phyloP scores from a whole-genome alignment of 345 rosid species.

The Cochlearia excelsa region DNA sequence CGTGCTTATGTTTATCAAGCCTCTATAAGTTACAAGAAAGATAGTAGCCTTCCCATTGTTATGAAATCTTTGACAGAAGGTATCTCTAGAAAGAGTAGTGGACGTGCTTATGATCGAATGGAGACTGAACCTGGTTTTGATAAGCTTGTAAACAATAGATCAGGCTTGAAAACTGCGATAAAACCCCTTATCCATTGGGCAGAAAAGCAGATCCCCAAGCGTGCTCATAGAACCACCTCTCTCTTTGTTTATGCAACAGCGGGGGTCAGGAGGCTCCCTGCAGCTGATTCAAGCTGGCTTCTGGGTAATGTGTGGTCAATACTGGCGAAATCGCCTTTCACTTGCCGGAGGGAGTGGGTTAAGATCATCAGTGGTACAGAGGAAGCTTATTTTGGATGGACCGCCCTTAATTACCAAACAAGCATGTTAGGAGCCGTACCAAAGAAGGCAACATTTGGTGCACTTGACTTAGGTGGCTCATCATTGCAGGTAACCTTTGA shows the following conservation, averaged over 20 bases:
- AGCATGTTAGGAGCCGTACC: constrained; percentile 63
- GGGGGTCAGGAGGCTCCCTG: constrained; percentile 85
- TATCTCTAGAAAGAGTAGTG: constrained; percentile 61
- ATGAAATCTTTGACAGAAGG: constrained; percentile 70
- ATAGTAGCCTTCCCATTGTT: constrained; percentile 65
- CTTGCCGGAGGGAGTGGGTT: constrained; percentile 72
- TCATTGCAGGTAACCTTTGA: constrained; percentile 99
- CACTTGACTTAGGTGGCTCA: constrained; percentile 97
- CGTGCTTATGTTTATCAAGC: constrained; percentile 82
- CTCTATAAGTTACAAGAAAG: constrained; percentile 52
- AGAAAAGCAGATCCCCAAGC: constrained; percentile 77
- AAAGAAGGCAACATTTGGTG: constrained; percentile 80
- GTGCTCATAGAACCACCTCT: constrained; percentile 74
- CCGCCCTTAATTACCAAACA: constrained; percentile 79
- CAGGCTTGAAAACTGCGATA: constrained; percentile 74
- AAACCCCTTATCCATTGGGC: constrained; percentile 93
- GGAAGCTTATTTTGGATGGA: constrained; percentile 98
- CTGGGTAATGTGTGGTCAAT: constrained; percentile 82
- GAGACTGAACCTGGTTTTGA: constrained; percentile 97
- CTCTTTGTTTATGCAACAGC: constrained; percentile 95
- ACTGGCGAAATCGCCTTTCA: constrained; percentile 71
- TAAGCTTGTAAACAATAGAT: constrained; percentile 66
- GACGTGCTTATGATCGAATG: constrained; percentile 96
- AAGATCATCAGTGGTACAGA: constrained; percentile 84
- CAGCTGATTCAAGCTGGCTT: constrained; percentile 83